These are phyloP conservation scores for Spatholobus suberectus DNA, from an alignment of 306 rosid genomes.

Conservation along the genomic window DNA sequence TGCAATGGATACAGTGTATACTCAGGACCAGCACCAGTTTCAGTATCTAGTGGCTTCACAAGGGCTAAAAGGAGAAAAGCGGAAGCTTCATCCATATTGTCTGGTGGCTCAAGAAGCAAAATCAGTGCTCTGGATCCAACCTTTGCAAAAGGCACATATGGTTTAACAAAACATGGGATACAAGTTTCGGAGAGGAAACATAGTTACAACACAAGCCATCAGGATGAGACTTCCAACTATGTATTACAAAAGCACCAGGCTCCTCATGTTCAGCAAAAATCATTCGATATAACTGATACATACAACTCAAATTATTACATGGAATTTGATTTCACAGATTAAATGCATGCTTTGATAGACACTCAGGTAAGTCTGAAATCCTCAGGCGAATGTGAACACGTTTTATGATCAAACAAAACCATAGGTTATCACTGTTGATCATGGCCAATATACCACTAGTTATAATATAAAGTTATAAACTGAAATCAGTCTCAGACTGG, in stretches of 20 bases:
- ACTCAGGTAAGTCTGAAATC: conserved; percentile 51
- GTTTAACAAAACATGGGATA: conserved; percentile 44
- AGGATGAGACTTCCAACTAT: conserved; percentile 33
- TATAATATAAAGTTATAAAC: not conserved
- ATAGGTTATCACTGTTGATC: not conserved
- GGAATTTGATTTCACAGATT: conserved; percentile 41
- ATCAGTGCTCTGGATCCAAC: conserved; percentile 81
- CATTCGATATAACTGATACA: conserved; percentile 60
- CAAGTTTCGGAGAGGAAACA: conserved; percentile 42
- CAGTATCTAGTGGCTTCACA: conserved; percentile 79
- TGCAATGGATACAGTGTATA: conserved; percentile 49
- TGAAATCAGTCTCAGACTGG: not conserved
- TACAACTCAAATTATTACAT: conserved; percentile 41
- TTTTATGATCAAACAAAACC: conserved; percentile 30
- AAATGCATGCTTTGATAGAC: conserved; percentile 27
- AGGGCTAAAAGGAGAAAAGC: conserved; percentile 71
- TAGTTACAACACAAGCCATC: conserved; percentile 15
- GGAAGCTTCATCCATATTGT: conserved; percentile 62
- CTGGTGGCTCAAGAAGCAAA: conserved; percentile 84
- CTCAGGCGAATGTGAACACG: not conserved
- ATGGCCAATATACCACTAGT: not conserved
- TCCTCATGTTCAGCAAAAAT: conserved; percentile 37
- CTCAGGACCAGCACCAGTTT: conserved; percentile 57
- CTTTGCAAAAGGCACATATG: conserved; percentile 65
- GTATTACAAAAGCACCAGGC: conserved; percentile 39